A percentile compares a stretch with the other conserved stretches of the same genome.
phyloP scores from a whole-genome alignment of 2,329 filamentous ascomycete species.

The Alternaria gansuensis region DNA sequence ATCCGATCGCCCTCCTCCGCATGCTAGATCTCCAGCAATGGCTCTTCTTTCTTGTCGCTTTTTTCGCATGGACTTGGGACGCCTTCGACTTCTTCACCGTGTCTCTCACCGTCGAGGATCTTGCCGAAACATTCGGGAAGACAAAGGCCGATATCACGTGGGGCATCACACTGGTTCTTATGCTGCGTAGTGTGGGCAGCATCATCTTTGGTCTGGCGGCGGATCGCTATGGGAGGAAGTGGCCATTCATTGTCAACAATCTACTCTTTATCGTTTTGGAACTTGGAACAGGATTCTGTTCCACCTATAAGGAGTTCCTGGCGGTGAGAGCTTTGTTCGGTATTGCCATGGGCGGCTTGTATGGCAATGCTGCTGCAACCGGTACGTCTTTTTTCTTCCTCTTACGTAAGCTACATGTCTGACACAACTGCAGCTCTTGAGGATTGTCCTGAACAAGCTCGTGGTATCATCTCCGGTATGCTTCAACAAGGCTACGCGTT shows the following conservation, averaged over 20 bases:
- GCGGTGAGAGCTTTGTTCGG: slow-evolving; percentile 68
- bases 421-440: slow-evolving; percentile 59
- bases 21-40: slow-evolving; percentile 65
- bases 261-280: slow-evolving; percentile 69
- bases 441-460: slow-evolving; percentile 66
- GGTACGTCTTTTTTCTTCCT: slow-evolving; percentile 26
- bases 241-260: slow-evolving; percentile 68
- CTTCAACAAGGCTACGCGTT: slow-evolving; percentile 72
- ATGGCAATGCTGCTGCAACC: slow-evolving; percentile 69
- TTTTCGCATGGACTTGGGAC: slow-evolving; percentile 59
- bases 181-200: slow-evolving; percentile 68
- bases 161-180: slow-evolving; percentile 61
- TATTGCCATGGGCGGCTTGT: slow-evolving; percentile 71
- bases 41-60: slow-evolving; percentile 64
- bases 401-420: background rate
- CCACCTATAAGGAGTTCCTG: slow-evolving; percentile 67
- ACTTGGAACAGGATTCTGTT: slow-evolving; percentile 67
- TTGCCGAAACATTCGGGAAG: slow-evolving; percentile 64
- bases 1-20: slow-evolving; percentile 62
- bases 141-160: slow-evolving; percentile 68
- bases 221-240: slow-evolving; percentile 66
- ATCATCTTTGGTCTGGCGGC: slow-evolving; percentile 65
- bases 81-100: slow-evolving; percentile 71
- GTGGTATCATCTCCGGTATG: slow-evolving; percentile 69
- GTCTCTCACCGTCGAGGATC: slow-evolving; percentile 63